A percentile compares a stretch with the other conserved stretches of the same genome.
These are phyloP conservation scores for Houttuynia cordata DNA, from an alignment of 164 flowering plant species.

Conservation along the genomic window DNA sequence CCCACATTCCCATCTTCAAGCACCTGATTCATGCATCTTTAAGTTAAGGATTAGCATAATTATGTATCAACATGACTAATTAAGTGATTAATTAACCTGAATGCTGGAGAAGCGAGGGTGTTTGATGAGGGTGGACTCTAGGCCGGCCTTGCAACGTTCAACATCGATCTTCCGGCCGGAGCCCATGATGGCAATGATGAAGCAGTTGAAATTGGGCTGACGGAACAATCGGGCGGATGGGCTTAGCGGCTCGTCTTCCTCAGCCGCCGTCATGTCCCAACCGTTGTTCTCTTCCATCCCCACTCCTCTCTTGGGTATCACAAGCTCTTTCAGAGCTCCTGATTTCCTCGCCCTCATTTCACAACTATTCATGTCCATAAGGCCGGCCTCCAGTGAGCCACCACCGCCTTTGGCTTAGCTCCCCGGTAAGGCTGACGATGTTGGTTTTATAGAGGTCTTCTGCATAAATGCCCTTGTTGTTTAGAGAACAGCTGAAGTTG, in stretches of 20 bases:
- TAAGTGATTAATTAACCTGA: conserved; percentile 13
- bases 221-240: conserved; percentile 38
- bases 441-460: too few species aligned
- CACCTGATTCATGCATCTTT: conserved; percentile 15
- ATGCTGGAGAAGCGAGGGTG: conserved; percentile 47
- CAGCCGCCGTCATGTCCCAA: conserved; percentile 7
- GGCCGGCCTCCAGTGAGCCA: too few species aligned
- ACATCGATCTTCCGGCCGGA: conserved; percentile 19
- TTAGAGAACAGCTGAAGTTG: too few species aligned
- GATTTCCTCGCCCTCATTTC: conserved; percentile 3
- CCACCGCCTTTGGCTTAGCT: too few species aligned
- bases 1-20: conserved; percentile 14
- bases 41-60: too few species aligned
- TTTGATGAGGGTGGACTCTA: conserved; percentile 15
- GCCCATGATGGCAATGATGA: conserved; percentile 36
- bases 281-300: neutral
- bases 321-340: neutral
- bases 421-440: too few species aligned
- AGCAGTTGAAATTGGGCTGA: conserved; percentile 24
- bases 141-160: conserved; percentile 12
- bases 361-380: too few species aligned
- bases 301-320: neutral
- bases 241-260: conserved; percentile 28
- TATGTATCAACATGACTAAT: too few species aligned
- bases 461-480: too few species aligned